phyloP scores from a whole-genome alignment of 345 rosid genomes.

The Salix koriyanagi region DNA sequence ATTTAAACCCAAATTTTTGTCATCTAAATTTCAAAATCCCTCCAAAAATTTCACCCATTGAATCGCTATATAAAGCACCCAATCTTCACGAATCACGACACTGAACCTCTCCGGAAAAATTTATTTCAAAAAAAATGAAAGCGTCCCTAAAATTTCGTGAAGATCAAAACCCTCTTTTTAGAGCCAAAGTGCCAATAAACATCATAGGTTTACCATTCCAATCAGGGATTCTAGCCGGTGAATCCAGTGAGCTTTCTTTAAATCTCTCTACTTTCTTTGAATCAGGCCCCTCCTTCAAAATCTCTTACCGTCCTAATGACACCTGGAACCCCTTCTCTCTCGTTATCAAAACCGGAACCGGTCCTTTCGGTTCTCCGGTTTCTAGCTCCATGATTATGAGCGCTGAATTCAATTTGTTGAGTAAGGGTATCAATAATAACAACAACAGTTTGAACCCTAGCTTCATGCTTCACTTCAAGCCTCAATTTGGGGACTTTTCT shows the following conservation, averaged over 20 bases:
- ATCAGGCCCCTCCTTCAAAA: conserved; percentile 73
- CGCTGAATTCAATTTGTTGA: conserved; percentile 75
- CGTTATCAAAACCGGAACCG: conserved; percentile 75
- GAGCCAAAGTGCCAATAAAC: conserved; percentile 79
- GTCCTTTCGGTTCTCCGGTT: conserved; percentile 72
- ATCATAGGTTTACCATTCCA: conserved; percentile 82
- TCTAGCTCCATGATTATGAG: conserved; percentile 81
- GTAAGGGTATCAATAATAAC: conserved; percentile 22
- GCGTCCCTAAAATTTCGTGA: conserved; percentile 92
- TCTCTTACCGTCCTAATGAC: conserved; percentile 94
- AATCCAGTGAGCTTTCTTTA: conserved; percentile 71
- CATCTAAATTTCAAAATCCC: background rate
- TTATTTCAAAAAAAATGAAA: conserved; percentile 41
- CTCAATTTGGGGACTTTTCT: conserved; percentile 80
- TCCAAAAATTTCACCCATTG: background rate
- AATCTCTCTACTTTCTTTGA: conserved; percentile 76
- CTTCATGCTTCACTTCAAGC: conserved; percentile 93
- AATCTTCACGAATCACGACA: background rate
- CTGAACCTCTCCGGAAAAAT: too few relatives aligned
- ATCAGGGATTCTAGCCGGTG: conserved; percentile 88
- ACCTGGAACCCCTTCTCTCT: conserved; percentile 81
- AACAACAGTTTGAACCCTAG: conserved; percentile 39
- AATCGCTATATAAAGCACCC: background rate
- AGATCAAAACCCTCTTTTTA: conserved; percentile 68
- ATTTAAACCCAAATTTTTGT: background rate